Conservation (phyloP, 179 eudicot species). For the Actinidia arguta region DNA sequence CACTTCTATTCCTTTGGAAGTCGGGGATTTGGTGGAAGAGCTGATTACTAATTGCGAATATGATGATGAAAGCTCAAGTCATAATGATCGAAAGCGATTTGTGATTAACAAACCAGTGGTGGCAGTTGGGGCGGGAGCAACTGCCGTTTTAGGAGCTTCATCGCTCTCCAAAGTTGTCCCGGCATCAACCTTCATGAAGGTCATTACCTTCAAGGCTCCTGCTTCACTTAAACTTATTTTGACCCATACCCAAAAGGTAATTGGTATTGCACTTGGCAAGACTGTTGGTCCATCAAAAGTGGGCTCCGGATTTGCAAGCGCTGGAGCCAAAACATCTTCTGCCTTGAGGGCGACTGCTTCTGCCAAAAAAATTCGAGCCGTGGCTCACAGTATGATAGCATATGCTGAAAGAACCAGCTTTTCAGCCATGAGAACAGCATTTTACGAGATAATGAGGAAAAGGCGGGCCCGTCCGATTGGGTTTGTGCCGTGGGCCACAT, state of each 20-base stretch:
- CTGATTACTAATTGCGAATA: constrained; percentile 49
- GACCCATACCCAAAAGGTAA: constrained; percentile 66
- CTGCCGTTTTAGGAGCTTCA: constrained; percentile 85
- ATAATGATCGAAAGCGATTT: constrained; percentile 50
- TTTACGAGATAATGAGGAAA: constrained; percentile 96
- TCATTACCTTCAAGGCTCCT: constrained; percentile 70
- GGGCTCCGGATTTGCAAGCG: constrained; percentile 59
- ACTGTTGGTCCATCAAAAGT: constrained; percentile 71
- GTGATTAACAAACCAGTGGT: constrained; percentile 76
- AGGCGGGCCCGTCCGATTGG: constrained; percentile 65
- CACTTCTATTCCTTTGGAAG: constrained; percentile 61
- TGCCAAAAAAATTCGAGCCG: constrained; percentile 72
- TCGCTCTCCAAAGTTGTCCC: constrained; percentile 83
- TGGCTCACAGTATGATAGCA: constrained; percentile 83
- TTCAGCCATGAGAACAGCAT: constrained; percentile 85
- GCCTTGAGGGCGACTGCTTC: constrained; percentile 71
- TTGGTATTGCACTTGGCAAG: constrained; percentile 59
- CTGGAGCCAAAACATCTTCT: constrained; percentile 65
- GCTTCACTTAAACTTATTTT: constrained; percentile 66
- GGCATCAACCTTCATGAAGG: constrained; percentile 66
- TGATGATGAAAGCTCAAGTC: constrained; percentile 34
- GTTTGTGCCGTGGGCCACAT: constrained; percentile 80
- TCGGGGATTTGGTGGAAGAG: constrained; percentile 59
- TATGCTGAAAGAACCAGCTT: constrained; percentile 89
- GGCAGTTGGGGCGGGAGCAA: constrained; percentile 94